phyloP scores from a whole-genome alignment of 1,284 basidiomycete species.

The Leccinum laetum region DNA sequence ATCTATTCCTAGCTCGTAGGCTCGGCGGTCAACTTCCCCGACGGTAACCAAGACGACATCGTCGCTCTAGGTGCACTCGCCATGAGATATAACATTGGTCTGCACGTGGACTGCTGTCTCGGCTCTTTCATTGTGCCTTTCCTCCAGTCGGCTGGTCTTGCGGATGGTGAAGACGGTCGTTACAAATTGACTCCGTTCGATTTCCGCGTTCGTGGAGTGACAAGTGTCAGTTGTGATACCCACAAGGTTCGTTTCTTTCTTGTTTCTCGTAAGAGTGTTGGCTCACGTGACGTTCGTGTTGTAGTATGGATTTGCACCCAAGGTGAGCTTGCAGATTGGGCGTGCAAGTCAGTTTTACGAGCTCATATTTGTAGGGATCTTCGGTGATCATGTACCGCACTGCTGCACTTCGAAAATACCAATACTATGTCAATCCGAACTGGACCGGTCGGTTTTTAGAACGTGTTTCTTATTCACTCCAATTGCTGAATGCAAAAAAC shows the following conservation, averaged over 20 bases:
- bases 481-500: not conserved
- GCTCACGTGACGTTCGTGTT: conserved; percentile 8
- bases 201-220: conserved; percentile 89
- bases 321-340: conserved; percentile 43
- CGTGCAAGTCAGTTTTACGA: not conserved
- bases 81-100: conserved; percentile 71
- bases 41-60: conserved; percentile 91
- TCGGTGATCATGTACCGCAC: conserved; percentile 93
- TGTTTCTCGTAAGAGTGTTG: not conserved
- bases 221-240: conserved; percentile 90
- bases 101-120: conserved; percentile 95
- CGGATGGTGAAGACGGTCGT: conserved; percentile 49
- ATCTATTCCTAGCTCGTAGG: conserved; percentile 70
- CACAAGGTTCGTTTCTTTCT: conserved; percentile 64
- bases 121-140: conserved; percentile 94
- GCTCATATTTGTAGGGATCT: conserved; percentile 59
- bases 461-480: not conserved
- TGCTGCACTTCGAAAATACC: conserved; percentile 70
- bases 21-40: conserved; percentile 91
- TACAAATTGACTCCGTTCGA: conserved; percentile 72
- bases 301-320: conserved; percentile 84
- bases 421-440: conserved; percentile 82
- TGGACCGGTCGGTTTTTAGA: conserved; percentile 59
- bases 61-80: conserved; percentile 80
- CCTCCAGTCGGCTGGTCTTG: conserved; percentile 63